Conservation (phyloP, 306 rosid species). For the Glycine latifolia region DNA sequence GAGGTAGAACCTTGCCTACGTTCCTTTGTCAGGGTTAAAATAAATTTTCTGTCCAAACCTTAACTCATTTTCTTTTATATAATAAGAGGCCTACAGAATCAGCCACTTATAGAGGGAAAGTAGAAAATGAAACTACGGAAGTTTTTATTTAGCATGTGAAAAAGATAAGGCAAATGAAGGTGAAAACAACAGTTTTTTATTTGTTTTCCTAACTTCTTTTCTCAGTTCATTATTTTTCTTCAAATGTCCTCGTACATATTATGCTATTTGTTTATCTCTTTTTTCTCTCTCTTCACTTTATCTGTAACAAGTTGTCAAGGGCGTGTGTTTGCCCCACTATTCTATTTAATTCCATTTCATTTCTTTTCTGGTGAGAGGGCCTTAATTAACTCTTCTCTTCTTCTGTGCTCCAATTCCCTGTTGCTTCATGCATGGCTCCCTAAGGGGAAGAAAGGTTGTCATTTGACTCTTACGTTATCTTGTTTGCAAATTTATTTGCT, state of each 20-base stretch:
- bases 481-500: neutral
- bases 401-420: neutral
- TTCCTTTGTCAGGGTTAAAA: neutral
- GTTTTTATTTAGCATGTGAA: neutral
- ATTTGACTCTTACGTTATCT: conserved; percentile 16
- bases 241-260: conserved; percentile 14
- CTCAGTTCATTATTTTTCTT: neutral
- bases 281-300: conserved; percentile 47
- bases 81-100: conserved; percentile 47
- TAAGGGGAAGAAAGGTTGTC: conserved; percentile 26
- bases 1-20: no score
- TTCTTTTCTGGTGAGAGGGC: conserved; percentile 34
- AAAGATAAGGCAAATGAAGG: neutral
- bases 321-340: conserved; percentile 55
- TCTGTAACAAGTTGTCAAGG: conserved; percentile 52
- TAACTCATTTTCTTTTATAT: neutral
- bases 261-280: conserved; percentile 11
- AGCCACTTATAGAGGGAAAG: neutral
- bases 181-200: neutral
- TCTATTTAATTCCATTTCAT: conserved; percentile 48
- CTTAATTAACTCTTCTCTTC: conserved; percentile 20
- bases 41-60: neutral
- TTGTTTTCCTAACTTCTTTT: neutral
- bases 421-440: conserved; percentile 42
- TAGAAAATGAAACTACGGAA: conserved; percentile 8